phyloP scores from a whole-genome alignment of 805 yeast species.

The Teunomyces funiuensis region DNA sequence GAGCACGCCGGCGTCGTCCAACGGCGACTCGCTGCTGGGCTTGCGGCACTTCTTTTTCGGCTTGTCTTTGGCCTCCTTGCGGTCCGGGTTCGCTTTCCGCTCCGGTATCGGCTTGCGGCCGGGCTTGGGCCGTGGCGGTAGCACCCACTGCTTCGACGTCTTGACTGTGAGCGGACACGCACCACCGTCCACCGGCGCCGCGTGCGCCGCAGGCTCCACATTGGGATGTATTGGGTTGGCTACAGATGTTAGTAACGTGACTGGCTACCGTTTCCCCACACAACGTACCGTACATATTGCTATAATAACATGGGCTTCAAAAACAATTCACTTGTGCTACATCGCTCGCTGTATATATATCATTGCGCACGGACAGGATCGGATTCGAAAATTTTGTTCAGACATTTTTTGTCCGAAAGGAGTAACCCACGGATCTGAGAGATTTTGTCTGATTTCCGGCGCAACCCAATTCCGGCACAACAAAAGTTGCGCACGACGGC shows the following conservation, averaged over 20 bases:
- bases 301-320: no score
- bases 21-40: constrained; percentile 1
- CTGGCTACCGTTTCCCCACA: no score
- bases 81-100: constrained; percentile 7
- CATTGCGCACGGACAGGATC: constrained; percentile 6
- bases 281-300: constrained; percentile 6
- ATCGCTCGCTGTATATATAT: constrained; percentile 1
- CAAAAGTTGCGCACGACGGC: no score
- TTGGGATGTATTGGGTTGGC: constrained; percentile 6
- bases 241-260: not conserved
- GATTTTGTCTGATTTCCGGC: not conserved
- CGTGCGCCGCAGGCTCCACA: not conserved
- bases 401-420: constrained; percentile 4
- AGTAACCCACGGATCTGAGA: constrained; percentile 4
- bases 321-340: no score
- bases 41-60: constrained; percentile 8
- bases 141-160: constrained; percentile 78
- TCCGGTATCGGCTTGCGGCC: constrained; percentile 50
- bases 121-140: constrained; percentile 83
- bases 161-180: constrained; percentile 24
- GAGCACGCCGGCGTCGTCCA: not conserved
- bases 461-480: constrained; percentile 1
- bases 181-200: no score
- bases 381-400: constrained; percentile 4
- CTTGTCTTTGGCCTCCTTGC: constrained; percentile 7